Evolutionary conservation across 2,329 filamentous ascomycete genomes (phyloP).

Genomic region (Coniochaeta pulveracea): DNA sequence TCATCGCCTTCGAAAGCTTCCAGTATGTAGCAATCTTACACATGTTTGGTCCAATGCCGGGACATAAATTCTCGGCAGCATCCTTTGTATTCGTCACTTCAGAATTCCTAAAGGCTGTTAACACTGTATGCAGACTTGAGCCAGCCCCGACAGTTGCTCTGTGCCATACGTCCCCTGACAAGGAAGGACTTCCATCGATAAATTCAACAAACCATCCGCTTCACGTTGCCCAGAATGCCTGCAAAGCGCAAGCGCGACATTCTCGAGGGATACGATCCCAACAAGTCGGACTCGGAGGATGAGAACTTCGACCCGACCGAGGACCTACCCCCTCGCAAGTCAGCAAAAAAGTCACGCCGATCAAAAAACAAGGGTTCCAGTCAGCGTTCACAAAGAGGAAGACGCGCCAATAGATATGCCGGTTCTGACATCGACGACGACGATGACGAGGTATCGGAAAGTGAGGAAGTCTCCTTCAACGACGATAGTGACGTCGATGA

Average conservation of each 20-base stretch:
- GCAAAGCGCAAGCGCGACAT: constrained; percentile 44
- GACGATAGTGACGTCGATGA: constrained; percentile 28
- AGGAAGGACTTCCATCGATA: too few relatives aligned
- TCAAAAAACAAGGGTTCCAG: constrained; percentile 19
- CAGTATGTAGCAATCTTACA: too few relatives aligned
- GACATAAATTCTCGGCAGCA: too few relatives aligned
- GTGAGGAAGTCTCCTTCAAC: constrained; percentile 35
- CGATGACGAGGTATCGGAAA: constrained; percentile 43
- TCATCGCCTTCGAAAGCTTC: too few relatives aligned
- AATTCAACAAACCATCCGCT: too few relatives aligned
- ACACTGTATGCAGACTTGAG: too few relatives aligned
- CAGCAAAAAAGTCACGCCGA: constrained; percentile 24
- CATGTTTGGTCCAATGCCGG: too few relatives aligned
- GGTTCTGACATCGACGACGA: constrained; percentile 55
- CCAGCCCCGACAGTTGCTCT: too few relatives aligned
- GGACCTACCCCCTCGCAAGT: constrained; percentile 25
- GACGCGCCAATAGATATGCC: constrained; percentile 30
- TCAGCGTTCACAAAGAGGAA: constrained; percentile 12
- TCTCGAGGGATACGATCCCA: constrained; percentile 51
- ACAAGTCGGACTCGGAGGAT: constrained; percentile 55
- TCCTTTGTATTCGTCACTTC: too few relatives aligned
- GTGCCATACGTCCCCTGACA: too few relatives aligned
- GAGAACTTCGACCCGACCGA: constrained; percentile 51
- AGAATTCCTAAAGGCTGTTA: too few relatives aligned
- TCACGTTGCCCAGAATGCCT: constrained; percentile 30